Evolutionary conservation across 352 stramenopile genomes (phyloP).

Genomic region (Pythium folliculosum): DNA sequence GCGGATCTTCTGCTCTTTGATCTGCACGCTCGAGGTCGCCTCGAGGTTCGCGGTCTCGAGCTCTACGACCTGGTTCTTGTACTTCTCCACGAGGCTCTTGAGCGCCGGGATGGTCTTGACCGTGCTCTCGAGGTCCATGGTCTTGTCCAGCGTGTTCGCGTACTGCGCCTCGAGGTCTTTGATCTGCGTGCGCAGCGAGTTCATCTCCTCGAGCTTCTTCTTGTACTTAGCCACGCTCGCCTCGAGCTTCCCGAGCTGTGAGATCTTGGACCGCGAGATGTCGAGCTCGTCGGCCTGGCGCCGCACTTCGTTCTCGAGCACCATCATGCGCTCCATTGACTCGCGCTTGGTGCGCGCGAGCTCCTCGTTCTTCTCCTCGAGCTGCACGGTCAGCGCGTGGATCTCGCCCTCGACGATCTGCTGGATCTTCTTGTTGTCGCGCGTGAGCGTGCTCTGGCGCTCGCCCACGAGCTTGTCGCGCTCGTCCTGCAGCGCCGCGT

Average conservation of each 20-base stretch:
- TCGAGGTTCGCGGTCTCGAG: slow-evolving; percentile 83
- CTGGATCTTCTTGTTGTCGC: slow-evolving; percentile 89
- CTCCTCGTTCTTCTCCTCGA: slow-evolving; percentile 82
- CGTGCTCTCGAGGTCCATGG: slow-evolving; percentile 83
- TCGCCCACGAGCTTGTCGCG: slow-evolving; percentile 71
- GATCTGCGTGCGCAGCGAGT: slow-evolving; percentile 67
- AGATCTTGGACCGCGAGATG: slow-evolving; percentile 85
- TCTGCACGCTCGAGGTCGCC: slow-evolving; percentile 66
- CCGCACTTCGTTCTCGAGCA: slow-evolving; percentile 86
- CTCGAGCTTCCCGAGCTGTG: slow-evolving; percentile 78
- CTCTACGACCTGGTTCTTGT: slow-evolving; percentile 90
- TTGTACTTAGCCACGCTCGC: slow-evolving; percentile 84
- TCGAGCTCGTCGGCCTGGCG: slow-evolving; percentile 85
- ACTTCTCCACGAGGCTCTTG: slow-evolving; percentile 78
- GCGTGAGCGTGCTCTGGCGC: slow-evolving; percentile 70
- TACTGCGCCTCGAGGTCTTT: slow-evolving; percentile 82
- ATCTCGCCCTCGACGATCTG: slow-evolving; percentile 85
- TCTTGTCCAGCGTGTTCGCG: slow-evolving; percentile 80
- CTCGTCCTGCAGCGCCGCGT: slow-evolving; percentile 57
- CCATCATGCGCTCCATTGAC: slow-evolving; percentile 69
- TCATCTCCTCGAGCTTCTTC: slow-evolving; percentile 87
- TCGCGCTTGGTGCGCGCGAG: slow-evolving; percentile 73
- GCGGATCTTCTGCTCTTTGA: slow-evolving; percentile 83
- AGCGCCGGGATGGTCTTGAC: slow-evolving; percentile 86
- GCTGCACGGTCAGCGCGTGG: slow-evolving; percentile 66